Conservation (phyloP, 2,329 filamentous ascomycete species). For the Pseudocercospora pini-densiflorae region DNA sequence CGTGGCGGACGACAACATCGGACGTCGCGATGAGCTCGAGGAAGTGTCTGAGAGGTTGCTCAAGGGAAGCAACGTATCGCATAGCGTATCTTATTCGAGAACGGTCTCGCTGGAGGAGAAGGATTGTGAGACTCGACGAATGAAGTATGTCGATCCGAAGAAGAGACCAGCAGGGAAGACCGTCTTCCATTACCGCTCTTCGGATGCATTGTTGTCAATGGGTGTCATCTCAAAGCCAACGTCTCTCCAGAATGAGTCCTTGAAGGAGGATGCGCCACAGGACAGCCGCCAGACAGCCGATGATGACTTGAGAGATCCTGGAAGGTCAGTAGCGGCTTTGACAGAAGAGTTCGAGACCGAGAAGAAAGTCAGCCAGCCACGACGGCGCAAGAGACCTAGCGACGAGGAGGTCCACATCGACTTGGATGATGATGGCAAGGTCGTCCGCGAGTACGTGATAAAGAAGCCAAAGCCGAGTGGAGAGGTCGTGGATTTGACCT, state of each 20-base stretch:
- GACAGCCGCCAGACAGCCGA: no score
- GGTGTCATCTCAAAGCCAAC: not conserved
- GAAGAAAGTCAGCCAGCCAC: not conserved
- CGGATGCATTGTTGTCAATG: not conserved
- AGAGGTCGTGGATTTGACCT: not conserved
- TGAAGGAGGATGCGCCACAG: no score
- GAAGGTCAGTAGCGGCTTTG: no score
- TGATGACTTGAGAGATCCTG: no score
- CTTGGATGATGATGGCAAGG: slow-evolving; percentile 16
- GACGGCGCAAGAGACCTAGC: not conserved
- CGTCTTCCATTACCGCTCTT: slow-evolving; percentile 14
- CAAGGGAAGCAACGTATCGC: slow-evolving; percentile 26
- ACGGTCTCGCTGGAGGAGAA: not conserved
- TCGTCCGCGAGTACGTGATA: not conserved
- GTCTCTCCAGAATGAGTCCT: no score
- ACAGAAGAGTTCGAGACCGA: not conserved
- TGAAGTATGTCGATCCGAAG: slow-evolving; percentile 6
- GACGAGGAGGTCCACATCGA: slow-evolving; percentile 18
- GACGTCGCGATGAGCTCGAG: not conserved
- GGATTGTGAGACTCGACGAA: not conserved
- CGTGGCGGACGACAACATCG: not conserved
- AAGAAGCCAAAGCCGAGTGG: not conserved
- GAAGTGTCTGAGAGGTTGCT: slow-evolving; percentile 25
- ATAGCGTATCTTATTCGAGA: slow-evolving; percentile 14
- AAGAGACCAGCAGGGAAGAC: slow-evolving; percentile 1